Evolutionary conservation across 2,329 filamentous ascomycete genomes (phyloP), one percentile per base, ranked within the genome.

Genomic region (Boeremia exigua): DNA sequence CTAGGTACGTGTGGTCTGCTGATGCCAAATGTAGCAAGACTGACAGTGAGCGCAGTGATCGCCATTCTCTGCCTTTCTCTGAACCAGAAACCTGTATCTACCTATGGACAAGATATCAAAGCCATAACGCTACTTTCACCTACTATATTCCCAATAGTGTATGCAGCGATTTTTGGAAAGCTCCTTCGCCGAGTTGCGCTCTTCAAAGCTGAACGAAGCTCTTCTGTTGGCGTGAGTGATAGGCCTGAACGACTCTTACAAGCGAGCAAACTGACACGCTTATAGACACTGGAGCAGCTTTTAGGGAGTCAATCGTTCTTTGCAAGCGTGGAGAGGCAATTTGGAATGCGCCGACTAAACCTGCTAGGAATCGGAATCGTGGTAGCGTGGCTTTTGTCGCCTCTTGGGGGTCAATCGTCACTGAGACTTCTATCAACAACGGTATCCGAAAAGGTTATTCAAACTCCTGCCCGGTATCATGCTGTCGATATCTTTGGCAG

Each of bases 81-180:
- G 6, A 6, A 40, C 19, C 10, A 40, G 38, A 27, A 40, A 28
- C 38, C 38, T 12, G 19, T 23, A 5, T 47, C 44, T 37, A 10
- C 23, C 2, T 37, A 37, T 19, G 44, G 44, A 2, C 14, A 47
- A 7, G 17, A 30, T 12, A 44, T 52, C 40, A 36, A 39, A 15
- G 48, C 48, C 4, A 45, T 52, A 9, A 52, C 48, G 3, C 17
- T 52, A n/a, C n/a, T 52, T 6, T 39, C 34, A 8, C 48, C 48
- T 11, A 52, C 48, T 6, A 39, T 52, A n/a, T 52, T 52, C 19
- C 48, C 48, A 9, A 52, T 52, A 8, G 40, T 46, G 4, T 52
- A 45, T 30, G 48, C 48, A 25, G 48, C 48, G 8, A 52, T 52
- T 30, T 33, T 52, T 8, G 30, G 40, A 2, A 52, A 45, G 25